Conservation (phyloP, 352 stramenopile genomes). For the Phytophthora ramorum region DNA sequence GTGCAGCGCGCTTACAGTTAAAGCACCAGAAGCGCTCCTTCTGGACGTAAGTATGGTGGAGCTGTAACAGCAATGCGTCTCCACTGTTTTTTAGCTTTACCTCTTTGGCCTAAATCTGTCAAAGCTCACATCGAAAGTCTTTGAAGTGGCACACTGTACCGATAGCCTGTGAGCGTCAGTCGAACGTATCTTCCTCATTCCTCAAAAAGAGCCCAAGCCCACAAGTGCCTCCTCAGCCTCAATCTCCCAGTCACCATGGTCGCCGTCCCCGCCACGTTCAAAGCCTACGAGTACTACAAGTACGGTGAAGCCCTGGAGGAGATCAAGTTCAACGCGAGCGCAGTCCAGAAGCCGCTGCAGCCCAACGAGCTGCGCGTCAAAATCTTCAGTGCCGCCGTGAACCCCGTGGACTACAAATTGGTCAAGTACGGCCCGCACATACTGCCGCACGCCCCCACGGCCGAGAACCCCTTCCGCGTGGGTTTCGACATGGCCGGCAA, state of each 20-base stretch:
- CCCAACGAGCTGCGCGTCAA: constrained; percentile 26
- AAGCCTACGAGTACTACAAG: constrained; percentile 39
- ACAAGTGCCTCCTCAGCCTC: no score
- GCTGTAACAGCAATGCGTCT: no score
- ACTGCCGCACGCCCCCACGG: constrained; percentile 11
- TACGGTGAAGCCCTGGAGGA: constrained; percentile 36
- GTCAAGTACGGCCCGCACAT: constrained; percentile 10
- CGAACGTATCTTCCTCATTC: no score
- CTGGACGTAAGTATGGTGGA: no score
- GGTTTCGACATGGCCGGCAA: constrained; percentile 46
- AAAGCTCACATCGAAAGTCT: no score
- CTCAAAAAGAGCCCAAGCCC: no score
- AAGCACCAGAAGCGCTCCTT: no score
- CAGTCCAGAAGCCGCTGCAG: constrained; percentile 26
- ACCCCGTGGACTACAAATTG: constrained; percentile 26
- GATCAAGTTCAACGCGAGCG: constrained; percentile 32
- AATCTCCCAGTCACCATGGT: background rate
- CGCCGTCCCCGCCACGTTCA: constrained; percentile 22
- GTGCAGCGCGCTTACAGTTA: constrained; percentile 14
- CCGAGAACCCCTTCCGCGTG: constrained; percentile 33
- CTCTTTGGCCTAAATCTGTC: no score
- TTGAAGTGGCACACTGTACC: no score
- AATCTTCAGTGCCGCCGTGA: constrained; percentile 40
- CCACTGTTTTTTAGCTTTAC: no score
- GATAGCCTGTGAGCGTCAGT: no score